phyloP scores from a whole-genome alignment of 805 yeast species.

The Myxozyma geophila region DNA sequence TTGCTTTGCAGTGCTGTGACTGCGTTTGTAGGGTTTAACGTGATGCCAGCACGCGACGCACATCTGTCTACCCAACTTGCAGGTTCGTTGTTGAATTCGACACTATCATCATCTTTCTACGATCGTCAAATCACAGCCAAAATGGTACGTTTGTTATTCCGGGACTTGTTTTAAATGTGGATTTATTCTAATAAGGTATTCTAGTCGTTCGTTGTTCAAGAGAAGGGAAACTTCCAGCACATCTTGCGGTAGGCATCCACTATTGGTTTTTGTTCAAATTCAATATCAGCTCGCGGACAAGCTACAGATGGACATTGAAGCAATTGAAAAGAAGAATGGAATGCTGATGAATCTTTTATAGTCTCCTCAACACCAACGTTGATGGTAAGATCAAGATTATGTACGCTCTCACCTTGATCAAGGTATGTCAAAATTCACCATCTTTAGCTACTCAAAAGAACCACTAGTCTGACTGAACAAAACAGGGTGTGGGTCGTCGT shows the following conservation, averaged over 20 bases:
- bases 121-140: slow-evolving; percentile 13
- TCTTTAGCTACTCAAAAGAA: background rate
- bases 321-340: background rate
- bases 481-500: slow-evolving; percentile 99
- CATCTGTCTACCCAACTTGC: background rate
- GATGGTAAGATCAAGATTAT: slow-evolving; percentile 99
- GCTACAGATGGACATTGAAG: background rate
- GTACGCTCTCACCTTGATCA: slow-evolving; percentile 99
- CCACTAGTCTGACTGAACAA: background rate
- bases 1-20: background rate
- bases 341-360: slow-evolving; percentile 43
- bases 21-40: slow-evolving; percentile 10
- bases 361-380: slow-evolving; percentile 99
- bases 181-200: background rate
- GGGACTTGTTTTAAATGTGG: background rate
- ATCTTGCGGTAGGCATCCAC: slow-evolving; percentile 88
- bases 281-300: background rate
- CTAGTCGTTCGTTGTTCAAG: slow-evolving; percentile 96
- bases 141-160: slow-evolving; percentile 11
- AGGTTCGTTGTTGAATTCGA: background rate
- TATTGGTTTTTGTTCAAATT: background rate
- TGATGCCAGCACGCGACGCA: slow-evolving; percentile 2
- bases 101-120: background rate
- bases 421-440: slow-evolving; percentile 12
- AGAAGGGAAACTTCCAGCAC: slow-evolving; percentile 99